Evolutionary conservation across 2,329 filamentous ascomycete genomes (phyloP).

Genomic region (Nigrospora sphaerica): DNA sequence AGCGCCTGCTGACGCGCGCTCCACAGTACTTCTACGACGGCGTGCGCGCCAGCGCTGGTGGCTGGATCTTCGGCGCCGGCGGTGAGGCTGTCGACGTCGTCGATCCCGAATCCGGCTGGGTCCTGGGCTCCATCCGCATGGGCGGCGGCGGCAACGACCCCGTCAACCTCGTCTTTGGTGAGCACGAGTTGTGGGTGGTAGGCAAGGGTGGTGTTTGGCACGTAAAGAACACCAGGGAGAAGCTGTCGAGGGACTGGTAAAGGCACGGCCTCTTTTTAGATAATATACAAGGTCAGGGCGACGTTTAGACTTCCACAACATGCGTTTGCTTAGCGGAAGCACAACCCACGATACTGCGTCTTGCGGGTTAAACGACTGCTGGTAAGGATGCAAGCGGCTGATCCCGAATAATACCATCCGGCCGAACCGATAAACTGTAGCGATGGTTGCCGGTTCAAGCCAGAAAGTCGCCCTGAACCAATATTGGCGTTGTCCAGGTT

Average conservation of each 20-base stretch:
- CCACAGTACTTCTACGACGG: not conserved
- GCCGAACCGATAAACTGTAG: too few relatives aligned
- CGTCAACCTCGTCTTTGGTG: not conserved
- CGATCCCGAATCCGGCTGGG: not conserved
- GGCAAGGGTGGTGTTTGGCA: not conserved
- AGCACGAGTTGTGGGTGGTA: not conserved
- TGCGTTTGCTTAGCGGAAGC: too few relatives aligned
- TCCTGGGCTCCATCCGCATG: not conserved
- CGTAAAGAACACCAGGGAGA: not conserved
- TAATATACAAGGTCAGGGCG: too few relatives aligned
- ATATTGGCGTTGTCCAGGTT: too few relatives aligned
- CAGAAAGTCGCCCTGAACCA: too few relatives aligned
- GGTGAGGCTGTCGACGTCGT: not conserved
- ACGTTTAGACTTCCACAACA: too few relatives aligned
- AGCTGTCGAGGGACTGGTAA: not conserved
- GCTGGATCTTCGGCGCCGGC: not conserved
- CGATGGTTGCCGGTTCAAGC: too few relatives aligned
- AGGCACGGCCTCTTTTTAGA: too few relatives aligned
- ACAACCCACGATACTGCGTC: too few relatives aligned
- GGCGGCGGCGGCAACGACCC: not conserved
- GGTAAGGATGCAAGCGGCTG: too few relatives aligned
- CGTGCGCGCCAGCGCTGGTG: not conserved
- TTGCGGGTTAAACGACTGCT: too few relatives aligned
- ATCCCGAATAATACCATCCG: too few relatives aligned
- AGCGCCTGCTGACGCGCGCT: not conserved